Evolutionary conservation across 2,329 filamentous ascomycete genomes (phyloP), one percentile per base, ranked within the genome.

Genomic region (Paraphoma chrysanthemicola): DNA sequence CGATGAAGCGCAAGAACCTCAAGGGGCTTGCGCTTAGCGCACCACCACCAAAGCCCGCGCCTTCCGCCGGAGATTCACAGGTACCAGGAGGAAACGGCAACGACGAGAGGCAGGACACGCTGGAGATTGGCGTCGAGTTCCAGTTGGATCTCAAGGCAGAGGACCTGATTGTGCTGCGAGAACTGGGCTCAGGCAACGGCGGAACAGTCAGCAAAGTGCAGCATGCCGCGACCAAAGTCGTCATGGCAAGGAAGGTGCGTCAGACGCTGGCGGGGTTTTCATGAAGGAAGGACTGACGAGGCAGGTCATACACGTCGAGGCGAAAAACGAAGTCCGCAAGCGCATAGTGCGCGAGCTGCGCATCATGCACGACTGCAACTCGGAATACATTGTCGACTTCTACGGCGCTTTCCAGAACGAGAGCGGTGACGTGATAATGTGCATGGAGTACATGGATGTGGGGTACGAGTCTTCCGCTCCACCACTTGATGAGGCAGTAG

Each of bases 391-490:
- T 71, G 95, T 99, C 58, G 97, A 90, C 52, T 99, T 97, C 78
- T 98, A 98, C 73, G 95, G 95, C 58, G 95, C 95, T 38, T 99
- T 98, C 74, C 86, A 98, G 72, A 98, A 97, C 75, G 91, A 96
- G 73, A 93, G 93, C 60, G 94, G 96, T 74, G 95, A 99, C 80
- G 96, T 99, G 56, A 96, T 98, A 68, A 94, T 99, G 89, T 99
- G 95, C 78, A 99, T 99, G 95, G 95, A 99, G 78, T 98, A 99
- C 76, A 97, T 97, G 92, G 95, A 99, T 79, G 92, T 94, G 75
- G 95, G 95, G 95, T 98, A 85, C 79, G 91, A 81, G 8, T 44
- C 43, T 44, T 44, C 53, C 36, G 10, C 17, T 38, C 45, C n/a
- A 53, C 16, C 39, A 16, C 50, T 54, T 23, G 17, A 30, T 16